Evolutionary conservation across 805 yeast genomes (phyloP).

Genomic region (Suhomyces tanzawaensis): DNA sequence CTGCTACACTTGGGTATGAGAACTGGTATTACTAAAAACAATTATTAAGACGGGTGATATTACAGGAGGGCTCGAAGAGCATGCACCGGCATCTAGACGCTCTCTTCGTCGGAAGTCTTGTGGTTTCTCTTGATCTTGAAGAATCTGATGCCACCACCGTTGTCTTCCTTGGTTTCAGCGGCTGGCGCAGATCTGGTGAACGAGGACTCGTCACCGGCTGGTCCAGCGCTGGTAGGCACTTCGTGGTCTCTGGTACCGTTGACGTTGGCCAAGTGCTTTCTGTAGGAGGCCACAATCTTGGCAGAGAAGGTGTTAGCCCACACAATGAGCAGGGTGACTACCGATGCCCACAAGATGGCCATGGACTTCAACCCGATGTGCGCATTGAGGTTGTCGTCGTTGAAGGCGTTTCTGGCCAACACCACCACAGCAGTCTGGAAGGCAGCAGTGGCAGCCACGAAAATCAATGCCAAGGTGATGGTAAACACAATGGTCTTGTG

Average conservation of each 20-base stretch:
- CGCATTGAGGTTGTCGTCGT: slow-evolving; percentile 40
- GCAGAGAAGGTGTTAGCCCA: slow-evolving; percentile 54
- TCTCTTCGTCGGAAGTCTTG: slow-evolving; percentile 43
- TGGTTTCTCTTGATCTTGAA: slow-evolving; percentile 65
- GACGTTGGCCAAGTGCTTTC: slow-evolving; percentile 45
- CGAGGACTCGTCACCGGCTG: slow-evolving; percentile 38
- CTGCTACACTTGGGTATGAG: too few species aligned
- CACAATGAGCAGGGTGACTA: slow-evolving; percentile 48
- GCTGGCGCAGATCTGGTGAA: slow-evolving; percentile 39
- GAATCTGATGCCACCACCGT: slow-evolving; percentile 65
- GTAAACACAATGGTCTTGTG: slow-evolving; percentile 55
- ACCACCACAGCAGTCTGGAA: slow-evolving; percentile 75
- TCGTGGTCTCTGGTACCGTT: slow-evolving; percentile 24
- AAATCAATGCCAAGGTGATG: slow-evolving; percentile 49
- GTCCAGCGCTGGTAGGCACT: slow-evolving; percentile 18
- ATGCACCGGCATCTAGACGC: slow-evolving; percentile 27
- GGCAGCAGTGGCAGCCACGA: slow-evolving; percentile 61
- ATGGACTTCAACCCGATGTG: slow-evolving; percentile 55
- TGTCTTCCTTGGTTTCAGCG: slow-evolving; percentile 36
- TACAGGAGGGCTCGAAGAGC: too few species aligned
- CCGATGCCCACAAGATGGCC: slow-evolving; percentile 73
- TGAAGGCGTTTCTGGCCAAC: slow-evolving; percentile 71
- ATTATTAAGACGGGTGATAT: too few species aligned
- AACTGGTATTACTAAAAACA: too few species aligned
- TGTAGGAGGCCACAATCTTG: slow-evolving; percentile 48